Evolutionary conservation across 1,284 basidiomycete species (phyloP).

Genomic region (Ganoderma meredithae): DNA sequence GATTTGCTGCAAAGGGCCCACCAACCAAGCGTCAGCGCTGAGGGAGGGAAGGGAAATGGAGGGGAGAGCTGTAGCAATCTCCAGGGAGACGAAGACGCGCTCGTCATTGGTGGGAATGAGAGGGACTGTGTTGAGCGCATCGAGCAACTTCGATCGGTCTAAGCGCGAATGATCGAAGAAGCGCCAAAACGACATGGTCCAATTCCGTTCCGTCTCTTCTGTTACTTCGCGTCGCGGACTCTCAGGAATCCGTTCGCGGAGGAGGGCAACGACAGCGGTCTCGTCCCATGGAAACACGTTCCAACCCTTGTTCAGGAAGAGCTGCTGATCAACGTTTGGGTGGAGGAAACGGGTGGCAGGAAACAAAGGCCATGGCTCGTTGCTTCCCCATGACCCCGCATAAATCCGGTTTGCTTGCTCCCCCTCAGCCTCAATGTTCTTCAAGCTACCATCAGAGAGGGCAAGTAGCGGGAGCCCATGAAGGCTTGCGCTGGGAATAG

Average conservation of each 20-base stretch:
- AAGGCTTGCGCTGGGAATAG: conserved; percentile 13
- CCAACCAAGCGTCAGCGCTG: neutral
- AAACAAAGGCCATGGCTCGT: conserved; percentile 34
- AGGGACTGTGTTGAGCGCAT: conserved; percentile 3
- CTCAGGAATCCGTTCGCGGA: conserved; percentile 2
- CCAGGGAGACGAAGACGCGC: conserved; percentile 6
- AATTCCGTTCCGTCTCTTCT: neutral
- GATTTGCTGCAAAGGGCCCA: conserved; percentile 15
- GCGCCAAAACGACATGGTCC: conserved; percentile 7
- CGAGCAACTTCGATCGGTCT: neutral
- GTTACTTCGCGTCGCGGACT: neutral
- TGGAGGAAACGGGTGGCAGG: conserved; percentile 39
- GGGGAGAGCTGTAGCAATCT: neutral
- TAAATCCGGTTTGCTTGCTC: neutral
- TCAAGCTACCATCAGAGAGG: conserved; percentile 42
- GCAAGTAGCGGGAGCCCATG: conserved; percentile 43
- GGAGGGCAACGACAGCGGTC: neutral
- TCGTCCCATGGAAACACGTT: conserved; percentile 11
- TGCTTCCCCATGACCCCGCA: conserved; percentile 26
- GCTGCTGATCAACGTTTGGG: conserved; percentile 20
- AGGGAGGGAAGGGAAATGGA: neutral
- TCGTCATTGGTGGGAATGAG: conserved; percentile 16
- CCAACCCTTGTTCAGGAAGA: conserved; percentile 1
- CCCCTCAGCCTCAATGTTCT: conserved; percentile 11
- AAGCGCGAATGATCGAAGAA: neutral